phyloP scores from a whole-genome alignment of 495 filamentous ascomycete species.

The Tuber magnatum region DNA sequence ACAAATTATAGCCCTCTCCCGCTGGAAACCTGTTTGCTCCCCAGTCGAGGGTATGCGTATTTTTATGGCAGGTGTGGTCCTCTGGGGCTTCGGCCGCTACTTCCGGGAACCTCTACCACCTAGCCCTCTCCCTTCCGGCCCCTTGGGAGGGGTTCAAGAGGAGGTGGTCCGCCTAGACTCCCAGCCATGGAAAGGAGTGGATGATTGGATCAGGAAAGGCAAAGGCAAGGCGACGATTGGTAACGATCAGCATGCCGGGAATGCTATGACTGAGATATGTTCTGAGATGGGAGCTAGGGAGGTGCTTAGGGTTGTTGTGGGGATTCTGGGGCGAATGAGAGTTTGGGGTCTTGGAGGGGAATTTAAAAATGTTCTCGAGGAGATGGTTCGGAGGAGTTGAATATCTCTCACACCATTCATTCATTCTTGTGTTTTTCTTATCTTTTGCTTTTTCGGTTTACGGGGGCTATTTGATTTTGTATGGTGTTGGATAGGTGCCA shows the following conservation, averaged over 20 bases:
- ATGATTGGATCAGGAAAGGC: constrained; percentile 39
- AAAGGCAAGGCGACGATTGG: constrained; percentile 38
- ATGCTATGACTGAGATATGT: constrained; percentile 38
- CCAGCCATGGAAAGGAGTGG: constrained; percentile 34
- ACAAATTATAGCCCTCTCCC: constrained; percentile 41
- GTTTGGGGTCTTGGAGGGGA: constrained; percentile 40
- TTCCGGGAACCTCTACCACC: constrained; percentile 22
- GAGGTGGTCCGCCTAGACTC: constrained; percentile 35
- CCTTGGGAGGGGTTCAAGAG: constrained; percentile 27
- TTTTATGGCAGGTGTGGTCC: constrained; percentile 40
- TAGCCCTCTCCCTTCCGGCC: constrained; percentile 13
- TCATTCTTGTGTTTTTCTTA: not conserved
- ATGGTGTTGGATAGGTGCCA: not conserved
- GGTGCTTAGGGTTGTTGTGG: constrained; percentile 39
- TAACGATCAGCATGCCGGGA: constrained; percentile 27
- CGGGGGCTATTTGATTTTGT: not conserved
- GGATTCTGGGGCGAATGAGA: constrained; percentile 37
- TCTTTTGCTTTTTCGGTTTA: not conserved
- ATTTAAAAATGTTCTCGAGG: constrained; percentile 39
- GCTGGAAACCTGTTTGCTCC: constrained; percentile 37
- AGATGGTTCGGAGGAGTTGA: constrained; percentile 35
- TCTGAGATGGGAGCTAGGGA: constrained; percentile 36
- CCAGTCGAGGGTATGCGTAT: constrained; percentile 40
- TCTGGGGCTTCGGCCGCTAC: constrained; percentile 40
- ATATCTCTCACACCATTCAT: not conserved